Evolutionary conservation across 176 grass and related monocot genomes (phyloP).

Genomic region (Pontederia paniculata): DNA sequence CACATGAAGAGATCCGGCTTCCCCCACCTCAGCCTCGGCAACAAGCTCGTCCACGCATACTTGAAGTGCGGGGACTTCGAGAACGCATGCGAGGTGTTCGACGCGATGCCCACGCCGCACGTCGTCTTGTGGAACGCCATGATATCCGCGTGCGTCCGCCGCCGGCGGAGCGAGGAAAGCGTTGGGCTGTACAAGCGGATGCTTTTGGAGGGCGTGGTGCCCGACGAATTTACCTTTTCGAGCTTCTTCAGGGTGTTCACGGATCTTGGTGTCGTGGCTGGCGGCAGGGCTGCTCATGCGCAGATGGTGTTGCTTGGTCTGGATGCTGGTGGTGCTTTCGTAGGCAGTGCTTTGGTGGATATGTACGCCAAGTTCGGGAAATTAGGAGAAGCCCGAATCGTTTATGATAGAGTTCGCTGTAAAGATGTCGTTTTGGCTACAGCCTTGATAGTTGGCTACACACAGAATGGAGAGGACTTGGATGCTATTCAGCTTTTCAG

Average conservation of each 20-base stretch:
- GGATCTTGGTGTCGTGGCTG: conserved; percentile 6
- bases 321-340: conserved; percentile 9
- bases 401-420: conserved; percentile 8
- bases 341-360: conserved; percentile 21
- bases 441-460: conserved; percentile 18
- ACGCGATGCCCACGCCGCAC: conserved; percentile 24
- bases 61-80: conserved; percentile 18
- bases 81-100: conserved; percentile 18
- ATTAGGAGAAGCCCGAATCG: conserved; percentile 6
- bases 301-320: conserved; percentile 9
- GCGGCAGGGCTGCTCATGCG: conserved; percentile 16
- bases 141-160: conserved; percentile 11
- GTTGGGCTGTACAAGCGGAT: conserved; percentile 3
- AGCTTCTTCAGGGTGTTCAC: conserved; percentile 15
- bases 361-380: conserved; percentile 23
- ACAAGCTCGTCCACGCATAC: conserved; percentile 19
- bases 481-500: conserved; percentile 7
- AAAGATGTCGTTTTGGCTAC: conserved; percentile 25
- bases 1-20: conserved; percentile 18
- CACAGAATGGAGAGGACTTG: conserved; percentile 16
- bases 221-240: conserved; percentile 22
- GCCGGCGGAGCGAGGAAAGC: conserved; percentile 4
- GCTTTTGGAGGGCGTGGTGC: conserved; percentile 2
- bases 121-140: conserved; percentile 20
- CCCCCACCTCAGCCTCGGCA: conserved; percentile 16